Percentiles rank a stretch among this genome's conserved stretches.
These are phyloP conservation scores for Bromus sterilis DNA, from an alignment of 176 grass and related monocot species.

Conservation along the genomic window DNA sequence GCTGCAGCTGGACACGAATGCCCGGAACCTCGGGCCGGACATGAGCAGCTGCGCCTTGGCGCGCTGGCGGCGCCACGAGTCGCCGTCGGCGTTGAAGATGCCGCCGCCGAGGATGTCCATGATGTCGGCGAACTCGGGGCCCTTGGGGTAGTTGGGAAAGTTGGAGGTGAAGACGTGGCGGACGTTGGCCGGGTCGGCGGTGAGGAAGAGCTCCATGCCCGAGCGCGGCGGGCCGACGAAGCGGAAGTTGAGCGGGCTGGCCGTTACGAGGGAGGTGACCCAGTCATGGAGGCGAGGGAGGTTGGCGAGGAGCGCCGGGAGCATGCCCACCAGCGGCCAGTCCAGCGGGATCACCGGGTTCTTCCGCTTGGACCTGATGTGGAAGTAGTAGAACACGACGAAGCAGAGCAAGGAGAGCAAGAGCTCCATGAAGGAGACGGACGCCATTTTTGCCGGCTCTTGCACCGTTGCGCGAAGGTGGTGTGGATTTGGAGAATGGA, in stretches of 20 bases:
- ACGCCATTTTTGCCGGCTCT: conserved; percentile 6
- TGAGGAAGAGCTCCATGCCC: conserved; percentile 46
- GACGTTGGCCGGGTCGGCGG: conserved; percentile 51
- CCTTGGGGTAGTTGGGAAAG: conserved; percentile 76
- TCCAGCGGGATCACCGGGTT: conserved; percentile 32
- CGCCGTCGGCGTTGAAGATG: conserved; percentile 66
- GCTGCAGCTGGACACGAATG: conserved; percentile 30
- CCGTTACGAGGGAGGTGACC: conserved; percentile 19
- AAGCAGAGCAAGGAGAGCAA: conserved; percentile 32
- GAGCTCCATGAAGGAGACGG: conserved; percentile 2
- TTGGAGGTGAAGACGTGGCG: conserved; percentile 75
- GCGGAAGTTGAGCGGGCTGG: conserved; percentile 34
- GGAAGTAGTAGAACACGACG: conserved; percentile 25
- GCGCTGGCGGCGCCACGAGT: conserved; percentile 52
- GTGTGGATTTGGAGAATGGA: not conserved
- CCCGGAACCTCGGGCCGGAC: conserved; percentile 21
- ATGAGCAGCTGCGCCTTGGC: conserved; percentile 51
- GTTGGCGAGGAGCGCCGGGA: conserved; percentile 44
- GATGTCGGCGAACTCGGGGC: conserved; percentile 61
- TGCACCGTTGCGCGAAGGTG: not conserved
- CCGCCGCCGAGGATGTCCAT: conserved; percentile 79
- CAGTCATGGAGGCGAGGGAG: conserved; percentile 49
- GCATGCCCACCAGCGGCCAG: conserved; percentile 75
- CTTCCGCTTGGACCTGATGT: conserved; percentile 20
- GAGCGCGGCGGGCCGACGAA: conserved; percentile 45